These are phyloP conservation scores for Podochytrium sp. DNA, from an alignment of 192 early-diverging fungal species.

Conservation along the genomic window DNA sequence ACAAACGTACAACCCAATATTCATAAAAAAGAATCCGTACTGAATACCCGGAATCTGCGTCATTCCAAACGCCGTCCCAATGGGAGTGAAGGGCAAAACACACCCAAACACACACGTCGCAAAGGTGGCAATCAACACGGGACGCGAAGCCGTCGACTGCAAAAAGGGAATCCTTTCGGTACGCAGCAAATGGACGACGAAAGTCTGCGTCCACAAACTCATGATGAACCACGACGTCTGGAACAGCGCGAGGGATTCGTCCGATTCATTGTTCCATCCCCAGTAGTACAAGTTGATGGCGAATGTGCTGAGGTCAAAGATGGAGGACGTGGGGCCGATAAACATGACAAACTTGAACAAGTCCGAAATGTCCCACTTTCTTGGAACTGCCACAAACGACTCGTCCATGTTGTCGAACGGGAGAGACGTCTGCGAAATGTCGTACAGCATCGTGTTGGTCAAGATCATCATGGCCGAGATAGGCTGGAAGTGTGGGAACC, in stretches of 20 bases:
- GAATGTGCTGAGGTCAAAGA: conserved; percentile 54
- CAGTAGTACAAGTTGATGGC: conserved; percentile 49
- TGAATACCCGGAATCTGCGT: not conserved
- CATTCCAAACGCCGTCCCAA: conserved; percentile 38
- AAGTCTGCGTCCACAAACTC: conserved; percentile 46
- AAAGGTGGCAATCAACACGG: conserved; percentile 31
- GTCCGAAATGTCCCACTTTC: conserved; percentile 43
- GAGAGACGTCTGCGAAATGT: conserved; percentile 52
- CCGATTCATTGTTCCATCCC: conserved; percentile 25
- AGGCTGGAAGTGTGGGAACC: conserved; percentile 55
- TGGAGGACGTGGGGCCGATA: conserved; percentile 50
- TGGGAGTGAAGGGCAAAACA: conserved; percentile 34
- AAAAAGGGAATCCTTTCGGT: conserved; percentile 54
- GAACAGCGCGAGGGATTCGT: conserved; percentile 32
- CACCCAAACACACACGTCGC: conserved; percentile 31
- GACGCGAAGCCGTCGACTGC: conserved; percentile 38
- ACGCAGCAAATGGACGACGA: conserved; percentile 54
- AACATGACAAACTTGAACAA: conserved; percentile 56
- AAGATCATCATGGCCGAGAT: conserved; percentile 53
- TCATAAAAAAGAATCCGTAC: not conserved
- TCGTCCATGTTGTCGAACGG: conserved; percentile 56
- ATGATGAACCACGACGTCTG: conserved; percentile 52
- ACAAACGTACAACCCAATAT: not conserved
- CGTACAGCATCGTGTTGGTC: conserved; percentile 54
- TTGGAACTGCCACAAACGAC: conserved; percentile 49